Evolutionary conservation across 1,284 basidiomycete genomes (phyloP).

Genomic region (Fomitopsis pinicola): DNA sequence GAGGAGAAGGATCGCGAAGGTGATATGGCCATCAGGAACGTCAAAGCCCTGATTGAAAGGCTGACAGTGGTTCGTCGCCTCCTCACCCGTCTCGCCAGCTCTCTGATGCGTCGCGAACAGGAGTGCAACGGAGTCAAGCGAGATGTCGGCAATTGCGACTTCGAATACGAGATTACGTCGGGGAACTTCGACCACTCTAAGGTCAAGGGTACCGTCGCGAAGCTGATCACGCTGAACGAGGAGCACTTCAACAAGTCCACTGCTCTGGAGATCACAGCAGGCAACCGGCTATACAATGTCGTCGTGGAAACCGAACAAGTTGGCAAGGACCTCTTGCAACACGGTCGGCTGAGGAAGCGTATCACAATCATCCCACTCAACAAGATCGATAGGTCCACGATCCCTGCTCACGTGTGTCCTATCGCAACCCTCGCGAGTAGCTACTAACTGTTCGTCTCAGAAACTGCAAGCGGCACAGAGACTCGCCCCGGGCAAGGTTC

Average conservation of each 20-base stretch:
- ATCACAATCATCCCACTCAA: conserved; percentile 94
- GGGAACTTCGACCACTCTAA: conserved; percentile 82
- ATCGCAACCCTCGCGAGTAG: not conserved
- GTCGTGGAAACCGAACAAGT: conserved; percentile 90
- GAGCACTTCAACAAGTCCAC: conserved; percentile 78
- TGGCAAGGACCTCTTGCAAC: conserved; percentile 81
- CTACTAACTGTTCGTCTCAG: conserved; percentile 31
- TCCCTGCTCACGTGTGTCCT: conserved; percentile 55
- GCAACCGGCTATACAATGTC: conserved; percentile 90
- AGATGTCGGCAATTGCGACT: conserved; percentile 72
- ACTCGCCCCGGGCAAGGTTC: conserved; percentile 81
- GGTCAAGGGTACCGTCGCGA: conserved; percentile 94
- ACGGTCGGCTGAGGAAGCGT: conserved; percentile 83
- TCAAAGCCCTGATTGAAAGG: conserved; percentile 53
- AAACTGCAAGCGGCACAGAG: conserved; percentile 75
- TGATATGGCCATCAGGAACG: conserved; percentile 53
- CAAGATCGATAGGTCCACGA: conserved; percentile 77
- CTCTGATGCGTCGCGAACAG: conserved; percentile 32
- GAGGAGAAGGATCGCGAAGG: conserved; percentile 69
- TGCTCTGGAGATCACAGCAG: conserved; percentile 92
- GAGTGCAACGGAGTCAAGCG: conserved; percentile 71
- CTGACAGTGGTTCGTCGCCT: conserved; percentile 59
- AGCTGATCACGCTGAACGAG: conserved; percentile 72
- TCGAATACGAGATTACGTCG: conserved; percentile 78
- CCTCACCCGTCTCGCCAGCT: not conserved